These are phyloP conservation scores for Castanopsis chinensis DNA, from an alignment of 306 rosid species.

Conservation along the genomic window DNA sequence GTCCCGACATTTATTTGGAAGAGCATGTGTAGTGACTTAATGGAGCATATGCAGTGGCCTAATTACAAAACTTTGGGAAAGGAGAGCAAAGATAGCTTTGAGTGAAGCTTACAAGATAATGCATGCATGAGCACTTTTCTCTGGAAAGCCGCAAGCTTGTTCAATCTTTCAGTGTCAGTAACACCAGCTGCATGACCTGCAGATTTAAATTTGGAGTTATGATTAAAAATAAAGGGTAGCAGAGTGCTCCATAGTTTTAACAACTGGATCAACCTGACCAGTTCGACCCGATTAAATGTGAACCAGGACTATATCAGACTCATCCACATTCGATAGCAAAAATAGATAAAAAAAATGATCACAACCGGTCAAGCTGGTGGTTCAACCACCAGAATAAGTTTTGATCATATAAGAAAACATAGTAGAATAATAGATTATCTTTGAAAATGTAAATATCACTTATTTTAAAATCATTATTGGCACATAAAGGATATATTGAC, in stretches of 20 bases:
- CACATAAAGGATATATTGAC: no score
- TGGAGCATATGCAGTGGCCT: background rate
- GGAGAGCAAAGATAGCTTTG: background rate
- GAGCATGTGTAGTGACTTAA: background rate
- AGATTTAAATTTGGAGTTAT: background rate
- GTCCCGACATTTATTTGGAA: background rate
- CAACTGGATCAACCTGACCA: no score
- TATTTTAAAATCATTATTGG: no score
- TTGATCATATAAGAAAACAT: no score
- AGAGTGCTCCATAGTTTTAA: background rate
- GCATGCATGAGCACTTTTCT: conserved; percentile 82
- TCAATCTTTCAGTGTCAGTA: conserved; percentile 56
- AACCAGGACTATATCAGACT: no score
- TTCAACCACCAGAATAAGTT: no score
- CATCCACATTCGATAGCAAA: no score
- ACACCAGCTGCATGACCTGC: conserved; percentile 29
- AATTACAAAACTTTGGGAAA: background rate
- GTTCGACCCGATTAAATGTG: no score
- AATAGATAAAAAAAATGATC: no score
- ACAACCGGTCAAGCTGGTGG: no score
- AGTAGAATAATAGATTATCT: no score
- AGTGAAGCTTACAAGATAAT: conserved; percentile 55
- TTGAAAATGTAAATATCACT: no score
- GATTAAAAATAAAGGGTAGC: background rate
- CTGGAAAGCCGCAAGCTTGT: conserved; percentile 87